Evolutionary conservation across 208 protist species (phyloP).

Genomic region (Angomonas deanei): DNA sequence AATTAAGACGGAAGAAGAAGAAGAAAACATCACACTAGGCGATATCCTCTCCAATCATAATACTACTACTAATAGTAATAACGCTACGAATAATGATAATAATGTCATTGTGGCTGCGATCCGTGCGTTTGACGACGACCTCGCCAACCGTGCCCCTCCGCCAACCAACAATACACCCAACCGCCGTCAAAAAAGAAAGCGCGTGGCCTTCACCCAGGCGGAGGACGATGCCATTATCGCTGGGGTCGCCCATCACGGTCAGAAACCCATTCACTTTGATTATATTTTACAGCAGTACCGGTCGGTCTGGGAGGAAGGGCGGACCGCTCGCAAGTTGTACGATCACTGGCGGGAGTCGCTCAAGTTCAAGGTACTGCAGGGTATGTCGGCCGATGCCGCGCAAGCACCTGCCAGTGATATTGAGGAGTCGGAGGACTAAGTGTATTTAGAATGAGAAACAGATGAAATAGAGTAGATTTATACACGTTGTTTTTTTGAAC

Average conservation of each 20-base stretch:
- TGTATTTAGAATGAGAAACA: not conserved
- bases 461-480: not conserved
- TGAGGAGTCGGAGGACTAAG: not conserved
- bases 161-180: too few relatives aligned
- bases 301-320: constrained; percentile 44
- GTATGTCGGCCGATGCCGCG: constrained; percentile 21
- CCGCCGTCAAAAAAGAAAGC: constrained; percentile 20
- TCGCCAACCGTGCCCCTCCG: too few relatives aligned
- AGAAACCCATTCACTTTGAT: constrained; percentile 38
- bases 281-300: constrained; percentile 61
- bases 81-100: not conserved
- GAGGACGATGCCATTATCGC: constrained; percentile 76
- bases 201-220: constrained; percentile 45
- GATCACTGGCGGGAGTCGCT: constrained; percentile 79
- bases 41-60: too few relatives aligned
- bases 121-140: not conserved
- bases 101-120: not conserved
- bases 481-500: not conserved
- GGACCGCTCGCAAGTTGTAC: constrained; percentile 60
- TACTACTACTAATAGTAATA: too few relatives aligned
- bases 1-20: too few relatives aligned
- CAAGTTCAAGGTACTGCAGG: constrained; percentile 17
- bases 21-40: too few relatives aligned
- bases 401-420: not conserved
- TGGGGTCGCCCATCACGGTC: constrained; percentile 58